phyloP scores from a whole-genome alignment of 371 early-diverging fungal species.

The Mucor lusitanicus region DNA sequence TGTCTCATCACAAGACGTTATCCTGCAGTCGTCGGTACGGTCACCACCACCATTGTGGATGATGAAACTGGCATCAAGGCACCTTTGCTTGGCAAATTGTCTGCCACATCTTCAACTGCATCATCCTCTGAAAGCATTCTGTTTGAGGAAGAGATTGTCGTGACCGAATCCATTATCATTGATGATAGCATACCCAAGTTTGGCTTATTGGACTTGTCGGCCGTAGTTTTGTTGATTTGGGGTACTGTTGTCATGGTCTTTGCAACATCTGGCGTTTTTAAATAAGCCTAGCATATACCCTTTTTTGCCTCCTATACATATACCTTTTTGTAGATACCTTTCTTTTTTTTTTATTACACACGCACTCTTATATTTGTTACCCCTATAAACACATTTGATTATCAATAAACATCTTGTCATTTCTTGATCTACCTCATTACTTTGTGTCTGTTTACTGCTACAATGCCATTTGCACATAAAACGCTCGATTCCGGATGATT shows the following conservation, averaged over 20 bases:
- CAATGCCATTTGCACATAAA: no score
- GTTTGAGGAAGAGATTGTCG: neutral
- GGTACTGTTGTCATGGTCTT: slow-evolving; percentile 52
- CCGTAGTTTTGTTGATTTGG: slow-evolving; percentile 39
- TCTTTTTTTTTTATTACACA: neutral
- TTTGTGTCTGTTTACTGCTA: no score
- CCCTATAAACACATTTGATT: no score
- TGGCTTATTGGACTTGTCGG: slow-evolving; percentile 33
- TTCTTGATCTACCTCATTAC: no score
- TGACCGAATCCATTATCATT: slow-evolving; percentile 9
- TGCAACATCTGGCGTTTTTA: slow-evolving; percentile 35
- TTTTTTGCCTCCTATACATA: neutral
- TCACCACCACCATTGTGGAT: neutral
- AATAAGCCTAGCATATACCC: slow-evolving; percentile 4
- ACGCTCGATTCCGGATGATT: no score
- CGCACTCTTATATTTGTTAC: no score
- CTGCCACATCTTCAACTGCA: slow-evolving; percentile 8
- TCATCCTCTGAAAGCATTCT: neutral
- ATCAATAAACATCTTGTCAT: no score
- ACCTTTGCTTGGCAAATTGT: neutral
- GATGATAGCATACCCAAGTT: slow-evolving; percentile 25
- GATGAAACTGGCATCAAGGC: slow-evolving; percentile 1
- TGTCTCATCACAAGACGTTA: slow-evolving; percentile 38
- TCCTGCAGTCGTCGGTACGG: slow-evolving; percentile 1
- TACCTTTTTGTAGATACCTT: neutral